Conservation (phyloP, 2,329 filamentous ascomycete species). For the Sporothrix variecibatus region DNA sequence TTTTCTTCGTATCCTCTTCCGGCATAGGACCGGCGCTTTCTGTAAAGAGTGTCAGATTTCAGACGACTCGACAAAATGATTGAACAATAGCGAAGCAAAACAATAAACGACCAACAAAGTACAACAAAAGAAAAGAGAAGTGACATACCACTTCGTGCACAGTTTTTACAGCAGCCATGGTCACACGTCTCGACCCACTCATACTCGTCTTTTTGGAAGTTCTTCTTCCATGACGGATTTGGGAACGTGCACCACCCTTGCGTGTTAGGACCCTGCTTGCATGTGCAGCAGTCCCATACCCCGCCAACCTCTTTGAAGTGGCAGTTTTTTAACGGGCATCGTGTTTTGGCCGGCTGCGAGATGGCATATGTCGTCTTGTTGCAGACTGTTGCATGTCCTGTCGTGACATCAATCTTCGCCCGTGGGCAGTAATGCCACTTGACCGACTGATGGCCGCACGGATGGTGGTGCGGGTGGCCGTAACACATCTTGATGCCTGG, state of each 20-base stretch:
- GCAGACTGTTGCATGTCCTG: conserved; percentile 54
- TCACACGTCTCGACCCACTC: conserved; percentile 50
- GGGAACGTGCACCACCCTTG: conserved; percentile 54
- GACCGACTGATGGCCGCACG: conserved; percentile 57
- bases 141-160: conserved; percentile 47
- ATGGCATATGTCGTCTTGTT: conserved; percentile 50
- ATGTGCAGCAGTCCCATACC: conserved; percentile 57
- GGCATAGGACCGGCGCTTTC: conserved; percentile 30
- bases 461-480: conserved; percentile 55
- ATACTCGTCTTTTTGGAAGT: conserved; percentile 37
- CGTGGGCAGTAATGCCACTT: conserved; percentile 58
- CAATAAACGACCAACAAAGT: background rate
- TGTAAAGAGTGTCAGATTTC: conserved; percentile 5
- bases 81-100: background rate
- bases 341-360: conserved; percentile 46
- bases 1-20: conserved; percentile 26
- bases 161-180: conserved; percentile 56
- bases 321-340: conserved; percentile 55
- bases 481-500: conserved; percentile 50
- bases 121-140: background rate
- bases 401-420: conserved; percentile 51
- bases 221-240: conserved; percentile 38
- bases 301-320: conserved; percentile 52
- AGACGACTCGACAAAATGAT: too few relatives aligned
- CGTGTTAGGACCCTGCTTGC: conserved; percentile 53